phyloP scores from a whole-genome alignment of 1,139 yeast species.

The Zygosaccharomyces sapae region DNA sequence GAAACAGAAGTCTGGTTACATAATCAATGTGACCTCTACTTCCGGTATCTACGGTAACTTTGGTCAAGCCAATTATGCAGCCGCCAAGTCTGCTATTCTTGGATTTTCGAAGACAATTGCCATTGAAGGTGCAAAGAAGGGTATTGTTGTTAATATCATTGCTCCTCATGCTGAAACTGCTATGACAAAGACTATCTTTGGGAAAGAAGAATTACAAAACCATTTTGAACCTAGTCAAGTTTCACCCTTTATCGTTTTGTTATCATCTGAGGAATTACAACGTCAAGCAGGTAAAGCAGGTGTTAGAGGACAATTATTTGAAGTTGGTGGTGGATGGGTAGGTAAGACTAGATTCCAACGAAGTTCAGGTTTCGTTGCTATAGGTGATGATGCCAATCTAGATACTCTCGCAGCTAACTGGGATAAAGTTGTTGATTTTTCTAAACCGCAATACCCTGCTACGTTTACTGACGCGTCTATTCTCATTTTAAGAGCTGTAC shows the following conservation, averaged over 20 bases:
- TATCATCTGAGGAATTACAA: slow-evolving; percentile 71
- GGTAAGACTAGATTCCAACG: slow-evolving; percentile 96
- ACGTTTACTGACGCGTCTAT: slow-evolving; percentile 72
- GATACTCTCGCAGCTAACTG: slow-evolving; percentile 72
- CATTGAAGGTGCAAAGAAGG: slow-evolving; percentile 77
- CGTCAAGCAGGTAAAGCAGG: slow-evolving; percentile 18
- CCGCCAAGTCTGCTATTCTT: slow-evolving; percentile 86
- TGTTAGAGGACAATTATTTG: slow-evolving; percentile 62
- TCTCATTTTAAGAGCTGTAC: slow-evolving; percentile 69
- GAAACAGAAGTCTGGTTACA: slow-evolving; percentile 74
- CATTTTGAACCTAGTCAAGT: slow-evolving; percentile 85
- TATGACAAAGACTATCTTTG: slow-evolving; percentile 86
- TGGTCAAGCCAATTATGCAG: slow-evolving; percentile 94
- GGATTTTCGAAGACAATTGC: slow-evolving; percentile 86
- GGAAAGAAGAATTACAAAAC: slow-evolving; percentile 67
- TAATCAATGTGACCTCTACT: slow-evolving; percentile 87
- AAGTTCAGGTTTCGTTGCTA: slow-evolving; percentile 74
- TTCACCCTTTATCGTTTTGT: slow-evolving; percentile 80
- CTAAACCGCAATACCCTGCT: slow-evolving; percentile 46
- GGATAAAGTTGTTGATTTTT: slow-evolving; percentile 62
- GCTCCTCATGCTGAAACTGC: slow-evolving; percentile 99
- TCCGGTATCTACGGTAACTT: slow-evolving; percentile 97
- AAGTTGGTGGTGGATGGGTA: slow-evolving; percentile 89
- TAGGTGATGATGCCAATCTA: slow-evolving; percentile 48
- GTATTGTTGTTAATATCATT: slow-evolving; percentile 73